Conservation (phyloP, 2,329 filamentous ascomycete genomes). For the Pseudocercospora musae region DNA sequence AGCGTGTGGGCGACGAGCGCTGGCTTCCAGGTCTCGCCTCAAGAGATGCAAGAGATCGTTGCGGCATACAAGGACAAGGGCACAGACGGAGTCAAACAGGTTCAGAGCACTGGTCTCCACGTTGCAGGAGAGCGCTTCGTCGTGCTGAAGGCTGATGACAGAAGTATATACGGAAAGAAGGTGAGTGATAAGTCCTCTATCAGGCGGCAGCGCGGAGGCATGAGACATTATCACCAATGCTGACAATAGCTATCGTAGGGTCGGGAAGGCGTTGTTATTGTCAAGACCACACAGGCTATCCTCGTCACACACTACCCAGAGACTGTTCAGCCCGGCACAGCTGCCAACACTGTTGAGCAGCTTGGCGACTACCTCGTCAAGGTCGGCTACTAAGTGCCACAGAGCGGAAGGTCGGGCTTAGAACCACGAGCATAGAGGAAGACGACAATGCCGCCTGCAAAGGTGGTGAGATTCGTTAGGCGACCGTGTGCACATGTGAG, state of each 20-base stretch:
- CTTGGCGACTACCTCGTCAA: slow-evolving; percentile 84
- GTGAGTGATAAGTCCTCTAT: slow-evolving; percentile 49
- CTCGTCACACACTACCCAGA: slow-evolving; percentile 85
- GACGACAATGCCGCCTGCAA: not conserved
- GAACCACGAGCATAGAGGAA: not conserved
- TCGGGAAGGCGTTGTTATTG: slow-evolving; percentile 74
- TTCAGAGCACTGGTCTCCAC: slow-evolving; percentile 70
- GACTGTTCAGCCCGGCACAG: slow-evolving; percentile 67
- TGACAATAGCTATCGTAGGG: slow-evolving; percentile 51
- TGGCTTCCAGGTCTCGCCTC: slow-evolving; percentile 67
- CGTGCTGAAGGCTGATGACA: slow-evolving; percentile 69
- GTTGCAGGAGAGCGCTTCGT: slow-evolving; percentile 76
- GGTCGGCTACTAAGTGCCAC: slow-evolving; percentile 61
- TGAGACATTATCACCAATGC: not conserved
- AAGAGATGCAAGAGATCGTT: slow-evolving; percentile 56
- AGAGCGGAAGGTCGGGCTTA: not conserved
- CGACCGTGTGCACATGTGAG: slow-evolving; percentile 25
- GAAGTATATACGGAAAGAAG: slow-evolving; percentile 81
- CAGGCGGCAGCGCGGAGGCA: not conserved
- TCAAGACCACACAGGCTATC: slow-evolving; percentile 85
- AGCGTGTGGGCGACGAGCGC: slow-evolving; percentile 71
- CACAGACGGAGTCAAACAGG: slow-evolving; percentile 57
- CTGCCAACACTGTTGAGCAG: slow-evolving; percentile 73
- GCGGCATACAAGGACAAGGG: slow-evolving; percentile 53
- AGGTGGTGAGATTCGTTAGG: not conserved